Conservation (phyloP, 257 asterid species). For the Petunia secreta region DNA sequence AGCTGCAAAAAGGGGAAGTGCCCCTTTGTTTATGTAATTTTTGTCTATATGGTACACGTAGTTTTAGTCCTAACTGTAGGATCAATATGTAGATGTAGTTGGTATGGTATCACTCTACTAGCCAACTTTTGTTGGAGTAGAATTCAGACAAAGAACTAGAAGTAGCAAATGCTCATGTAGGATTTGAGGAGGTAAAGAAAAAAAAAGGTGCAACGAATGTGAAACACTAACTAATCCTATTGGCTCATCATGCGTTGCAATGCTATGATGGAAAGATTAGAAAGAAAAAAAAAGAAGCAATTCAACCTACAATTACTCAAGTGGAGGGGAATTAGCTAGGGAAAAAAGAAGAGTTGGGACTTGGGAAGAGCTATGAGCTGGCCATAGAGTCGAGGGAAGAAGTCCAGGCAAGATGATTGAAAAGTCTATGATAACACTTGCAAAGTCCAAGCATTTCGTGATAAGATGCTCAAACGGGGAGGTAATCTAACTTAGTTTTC, state of each 20-base stretch:
- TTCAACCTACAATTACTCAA: slow-evolving; percentile 6
- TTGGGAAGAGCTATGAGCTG: background rate
- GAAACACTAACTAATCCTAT: background rate
- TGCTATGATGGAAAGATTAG: background rate
- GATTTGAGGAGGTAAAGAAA: no score
- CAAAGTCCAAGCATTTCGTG: background rate
- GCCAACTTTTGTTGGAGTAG: no score
- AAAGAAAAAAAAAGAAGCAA: background rate
- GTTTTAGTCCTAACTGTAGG: no score
- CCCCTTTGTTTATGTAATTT: no score
- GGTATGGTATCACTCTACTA: no score
- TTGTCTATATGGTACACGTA: no score
- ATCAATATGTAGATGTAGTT: no score
- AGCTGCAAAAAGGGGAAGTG: no score
- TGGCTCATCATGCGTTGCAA: background rate
- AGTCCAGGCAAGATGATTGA: background rate
- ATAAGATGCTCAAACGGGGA: background rate
- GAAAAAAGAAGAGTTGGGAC: background rate
- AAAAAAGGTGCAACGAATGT: background rate
- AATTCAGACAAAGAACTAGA: no score
- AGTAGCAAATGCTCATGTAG: no score
- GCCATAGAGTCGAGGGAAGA: background rate
- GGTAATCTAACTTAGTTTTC: background rate
- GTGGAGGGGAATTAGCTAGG: background rate
- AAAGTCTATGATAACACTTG: background rate